Evolutionary conservation across 192 early-diverging fungal genomes (phyloP).

Genomic region (Coemansia asiatica): DNA sequence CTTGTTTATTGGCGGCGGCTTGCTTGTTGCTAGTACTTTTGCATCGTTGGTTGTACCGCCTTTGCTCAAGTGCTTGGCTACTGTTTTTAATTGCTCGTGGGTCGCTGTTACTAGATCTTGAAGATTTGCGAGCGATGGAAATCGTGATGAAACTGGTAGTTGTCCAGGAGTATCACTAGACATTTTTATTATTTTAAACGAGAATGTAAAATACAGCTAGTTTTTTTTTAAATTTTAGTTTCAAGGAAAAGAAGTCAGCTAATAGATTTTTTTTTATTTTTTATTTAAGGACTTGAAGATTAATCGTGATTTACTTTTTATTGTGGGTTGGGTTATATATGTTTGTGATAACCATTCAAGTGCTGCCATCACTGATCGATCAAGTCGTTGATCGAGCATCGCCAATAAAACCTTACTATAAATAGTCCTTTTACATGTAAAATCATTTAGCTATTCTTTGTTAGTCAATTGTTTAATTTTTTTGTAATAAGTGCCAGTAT

Average conservation of each 20-base stretch:
- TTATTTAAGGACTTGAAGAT: background rate
- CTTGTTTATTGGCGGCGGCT: conserved; percentile 10
- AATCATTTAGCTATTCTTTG: too few species aligned
- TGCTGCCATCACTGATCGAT: too few species aligned
- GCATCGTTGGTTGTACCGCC: conserved; percentile 33
- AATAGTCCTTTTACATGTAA: too few species aligned
- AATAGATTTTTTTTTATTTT: background rate
- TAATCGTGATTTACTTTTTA: too few species aligned
- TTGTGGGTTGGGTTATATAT: too few species aligned
- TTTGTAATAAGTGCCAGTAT: too few species aligned
- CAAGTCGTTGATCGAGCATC: too few species aligned
- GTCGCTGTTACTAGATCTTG: conserved; percentile 5
- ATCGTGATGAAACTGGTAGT: background rate
- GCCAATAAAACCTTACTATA: too few species aligned
- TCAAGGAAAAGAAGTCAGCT: background rate
- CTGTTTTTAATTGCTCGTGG: conserved; percentile 15
- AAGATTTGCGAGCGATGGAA: conserved; percentile 24
- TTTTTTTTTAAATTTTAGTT: background rate
- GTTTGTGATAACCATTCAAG: too few species aligned
- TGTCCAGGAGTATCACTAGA: background rate
- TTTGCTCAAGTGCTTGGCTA: conserved; percentile 35
- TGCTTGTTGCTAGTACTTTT: conserved; percentile 9
- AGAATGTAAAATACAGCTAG: background rate
- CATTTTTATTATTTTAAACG: background rate
- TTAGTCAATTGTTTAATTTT: too few species aligned